Base-by-base conservation (phyloP, 192 early-diverging fungal genomes). In the Coemansia sp. region DNA sequence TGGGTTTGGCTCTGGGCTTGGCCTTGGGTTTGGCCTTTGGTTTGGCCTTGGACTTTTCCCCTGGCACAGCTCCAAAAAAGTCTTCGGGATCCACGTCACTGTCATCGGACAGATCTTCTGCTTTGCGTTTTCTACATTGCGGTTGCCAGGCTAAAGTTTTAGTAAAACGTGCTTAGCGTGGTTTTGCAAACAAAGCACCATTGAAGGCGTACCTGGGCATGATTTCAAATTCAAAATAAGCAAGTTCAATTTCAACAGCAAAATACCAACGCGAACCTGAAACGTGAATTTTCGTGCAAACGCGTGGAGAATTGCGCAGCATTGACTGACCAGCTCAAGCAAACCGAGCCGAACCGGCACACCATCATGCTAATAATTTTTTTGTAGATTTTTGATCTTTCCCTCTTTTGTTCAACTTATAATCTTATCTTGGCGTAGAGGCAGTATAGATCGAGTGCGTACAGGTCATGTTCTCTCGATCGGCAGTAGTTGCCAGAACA, bases 21-120 rank as follows among this genome's bases (percentile, higher is more conserved):
- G 58, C 48, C 12, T 29, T 50, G 11, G 41, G 5, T 23, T 53
- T 17, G 12, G 50, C n/a, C 25, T 58, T 62, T 25, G 47, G 29
- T 51, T 76, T 57, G 1, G 65, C 39, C 45, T 71, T 61, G 45
- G 59, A 25, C 6, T 27, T 35, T 27, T 52, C 48, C 22, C 22
- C 48, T 17, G 41, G 5, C 29, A 54, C 21, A 12, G 50, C n/a
- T 15, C 62, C 66, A 37, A 79, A 79, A 22, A 70, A 79, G 2
- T 62, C 64, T 11, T 72, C 52, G 2, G 76, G 76, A 37, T 73
- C 61, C 27, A 79, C 61, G 27, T 66, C 64, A n/a, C 15, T 21
- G 24, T 70, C 73, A 29, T 56, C 58, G 22, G 35, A 39, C 11
- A 23, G 9, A 43, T 59, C 67, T 8, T 47, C 53, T 24, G 60